Evolutionary conservation across 441 rosid genomes (phyloP).

Genomic region (Kokia cookei): DNA sequence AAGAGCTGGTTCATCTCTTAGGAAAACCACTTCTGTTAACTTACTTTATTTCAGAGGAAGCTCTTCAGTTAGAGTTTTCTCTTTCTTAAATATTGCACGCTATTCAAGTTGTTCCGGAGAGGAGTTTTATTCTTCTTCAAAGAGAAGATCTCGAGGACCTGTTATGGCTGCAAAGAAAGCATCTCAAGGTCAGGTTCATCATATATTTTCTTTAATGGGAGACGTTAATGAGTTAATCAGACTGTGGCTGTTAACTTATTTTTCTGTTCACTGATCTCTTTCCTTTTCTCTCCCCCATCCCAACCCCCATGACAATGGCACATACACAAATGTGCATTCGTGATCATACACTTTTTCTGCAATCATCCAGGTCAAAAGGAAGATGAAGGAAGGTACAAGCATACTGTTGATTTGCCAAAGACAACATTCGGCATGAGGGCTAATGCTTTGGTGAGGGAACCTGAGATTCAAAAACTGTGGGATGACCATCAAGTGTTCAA

Average conservation of each 20-base stretch:
- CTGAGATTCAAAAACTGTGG: slow-evolving; percentile 92
- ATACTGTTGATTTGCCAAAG: slow-evolving; percentile 86
- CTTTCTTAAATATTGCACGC: slow-evolving; percentile 34
- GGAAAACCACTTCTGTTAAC: slow-evolving; percentile 34
- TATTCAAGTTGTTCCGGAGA: slow-evolving; percentile 36
- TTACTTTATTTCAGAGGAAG: slow-evolving; percentile 32
- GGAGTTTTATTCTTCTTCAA: slow-evolving; percentile 51
- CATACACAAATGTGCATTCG: neutral
- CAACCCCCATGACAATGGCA: neutral
- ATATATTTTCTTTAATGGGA: neutral
- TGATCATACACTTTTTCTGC: neutral
- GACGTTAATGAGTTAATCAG: neutral
- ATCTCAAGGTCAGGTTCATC: slow-evolving; percentile 44
- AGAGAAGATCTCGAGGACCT: slow-evolving; percentile 86
- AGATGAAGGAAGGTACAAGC: slow-evolving; percentile 89
- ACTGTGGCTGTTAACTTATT: neutral
- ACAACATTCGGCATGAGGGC: slow-evolving; percentile 93
- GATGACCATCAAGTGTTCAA: slow-evolving; percentile 80
- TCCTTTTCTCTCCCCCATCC: neutral
- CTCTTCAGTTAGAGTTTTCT: slow-evolving; percentile 40
- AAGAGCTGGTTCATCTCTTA: slow-evolving; percentile 37
- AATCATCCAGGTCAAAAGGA: slow-evolving; percentile 59
- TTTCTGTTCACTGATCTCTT: neutral
- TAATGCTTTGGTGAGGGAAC: slow-evolving; percentile 81
- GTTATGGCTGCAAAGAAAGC: slow-evolving; percentile 92